These are phyloP conservation scores for Cladosporium velox DNA, from an alignment of 2,329 filamentous ascomycete genomes.

Conservation along the genomic window DNA sequence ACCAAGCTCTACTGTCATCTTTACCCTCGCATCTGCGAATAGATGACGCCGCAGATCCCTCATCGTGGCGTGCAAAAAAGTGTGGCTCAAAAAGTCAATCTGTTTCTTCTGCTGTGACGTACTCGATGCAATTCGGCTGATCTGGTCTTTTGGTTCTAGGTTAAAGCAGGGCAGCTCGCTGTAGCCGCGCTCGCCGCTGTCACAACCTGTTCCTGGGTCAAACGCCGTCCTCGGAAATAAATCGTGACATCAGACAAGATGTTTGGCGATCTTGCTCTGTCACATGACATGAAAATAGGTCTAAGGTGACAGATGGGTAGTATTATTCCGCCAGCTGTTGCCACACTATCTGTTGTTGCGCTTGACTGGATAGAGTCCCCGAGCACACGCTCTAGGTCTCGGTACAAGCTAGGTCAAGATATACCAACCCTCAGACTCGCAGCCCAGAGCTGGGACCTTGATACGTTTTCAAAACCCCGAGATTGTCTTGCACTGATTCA, in stretches of 20 bases:
- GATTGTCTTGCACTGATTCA: background rate
- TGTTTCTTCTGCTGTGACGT: slow-evolving; percentile 3
- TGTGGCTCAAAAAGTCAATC: slow-evolving; percentile 7
- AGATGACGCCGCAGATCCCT: background rate
- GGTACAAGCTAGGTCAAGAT: background rate
- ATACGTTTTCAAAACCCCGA: background rate
- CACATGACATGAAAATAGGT: background rate
- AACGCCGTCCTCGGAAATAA: background rate
- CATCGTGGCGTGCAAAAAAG: slow-evolving; percentile 3
- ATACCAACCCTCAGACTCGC: background rate
- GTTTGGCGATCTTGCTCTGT: background rate
- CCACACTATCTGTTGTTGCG: background rate
- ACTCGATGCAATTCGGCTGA: background rate
- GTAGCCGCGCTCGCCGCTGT: background rate
- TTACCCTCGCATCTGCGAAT: background rate
- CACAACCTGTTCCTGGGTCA: background rate
- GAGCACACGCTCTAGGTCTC: background rate
- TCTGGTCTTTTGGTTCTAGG: background rate
- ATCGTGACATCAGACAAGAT: slow-evolving; percentile 1
- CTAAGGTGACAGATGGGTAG: background rate
- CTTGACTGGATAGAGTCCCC: background rate
- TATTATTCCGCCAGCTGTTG: background rate
- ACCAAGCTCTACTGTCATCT: background rate
- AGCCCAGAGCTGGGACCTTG: background rate
- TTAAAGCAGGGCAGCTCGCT: background rate